phyloP scores from a whole-genome alignment of 1,284 basidiomycete species.

The Sporisorium graminicola region DNA sequence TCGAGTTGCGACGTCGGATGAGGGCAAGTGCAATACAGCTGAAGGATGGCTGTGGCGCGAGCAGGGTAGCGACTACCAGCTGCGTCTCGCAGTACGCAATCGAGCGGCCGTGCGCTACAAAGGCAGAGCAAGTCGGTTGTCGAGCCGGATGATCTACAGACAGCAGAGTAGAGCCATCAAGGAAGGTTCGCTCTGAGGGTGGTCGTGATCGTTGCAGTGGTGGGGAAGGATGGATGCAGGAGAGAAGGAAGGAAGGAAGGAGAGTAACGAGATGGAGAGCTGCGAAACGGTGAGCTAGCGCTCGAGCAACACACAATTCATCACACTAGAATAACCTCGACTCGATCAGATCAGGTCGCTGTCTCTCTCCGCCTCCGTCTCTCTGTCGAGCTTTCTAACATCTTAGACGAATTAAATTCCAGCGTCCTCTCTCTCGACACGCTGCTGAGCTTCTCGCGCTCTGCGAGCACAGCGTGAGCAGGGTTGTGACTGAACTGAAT shows the following conservation, averaged over 20 bases:
- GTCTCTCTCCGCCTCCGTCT: background rate
- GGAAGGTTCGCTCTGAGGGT: background rate
- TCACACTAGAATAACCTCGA: background rate
- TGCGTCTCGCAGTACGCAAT: conserved; percentile 1
- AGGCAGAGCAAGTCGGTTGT: background rate
- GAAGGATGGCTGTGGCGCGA: background rate
- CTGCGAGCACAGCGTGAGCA: background rate
- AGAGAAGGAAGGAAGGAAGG: background rate
- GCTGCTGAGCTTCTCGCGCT: conserved; percentile 1
- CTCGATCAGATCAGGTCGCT: conserved; percentile 19
- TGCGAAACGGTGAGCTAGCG: conserved; percentile 5
- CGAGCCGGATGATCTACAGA: background rate
- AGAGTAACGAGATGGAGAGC: conserved; percentile 1
- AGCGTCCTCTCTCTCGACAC: background rate
- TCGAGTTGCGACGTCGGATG: background rate
- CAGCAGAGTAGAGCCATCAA: background rate
- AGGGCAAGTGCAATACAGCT: no score
- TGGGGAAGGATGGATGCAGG: conserved; percentile 4
- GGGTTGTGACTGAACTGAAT: background rate
- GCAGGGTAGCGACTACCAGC: background rate
- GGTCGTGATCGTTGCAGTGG: background rate
- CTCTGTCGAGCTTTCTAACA: conserved; percentile 6
- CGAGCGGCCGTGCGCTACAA: background rate
- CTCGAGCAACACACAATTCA: conserved; percentile 5
- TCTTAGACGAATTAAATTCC: background rate